phyloP scores from a whole-genome alignment of 176 grass and related monocot species.

The Secale cereale region DNA sequence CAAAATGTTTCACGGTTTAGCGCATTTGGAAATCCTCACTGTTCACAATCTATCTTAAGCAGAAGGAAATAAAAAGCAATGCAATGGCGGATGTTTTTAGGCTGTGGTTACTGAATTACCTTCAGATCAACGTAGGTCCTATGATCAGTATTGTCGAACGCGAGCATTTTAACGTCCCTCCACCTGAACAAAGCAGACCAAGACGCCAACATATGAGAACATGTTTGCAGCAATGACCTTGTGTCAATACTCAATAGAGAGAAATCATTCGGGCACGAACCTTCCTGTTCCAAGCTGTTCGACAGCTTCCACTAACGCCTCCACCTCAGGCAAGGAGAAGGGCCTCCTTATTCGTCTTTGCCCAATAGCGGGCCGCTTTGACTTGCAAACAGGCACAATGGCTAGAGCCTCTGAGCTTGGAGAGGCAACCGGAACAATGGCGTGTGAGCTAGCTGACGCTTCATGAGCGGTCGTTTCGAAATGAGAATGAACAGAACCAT shows the following conservation, averaged over 20 bases:
- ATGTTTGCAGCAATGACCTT: neutral
- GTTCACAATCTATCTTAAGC: no score
- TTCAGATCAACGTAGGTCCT: conserved; percentile 92
- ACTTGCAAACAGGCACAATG: neutral
- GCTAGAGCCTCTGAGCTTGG: conserved; percentile 1
- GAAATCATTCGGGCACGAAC: conserved; percentile 24
- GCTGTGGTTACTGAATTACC: conserved; percentile 43
- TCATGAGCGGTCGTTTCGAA: neutral
- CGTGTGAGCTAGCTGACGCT: neutral
- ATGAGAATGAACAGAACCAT: neutral
- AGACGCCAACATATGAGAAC: neutral
- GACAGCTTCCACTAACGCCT: conserved; percentile 63
- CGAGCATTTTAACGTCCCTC: conserved; percentile 71
- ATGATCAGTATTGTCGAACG: conserved; percentile 61
- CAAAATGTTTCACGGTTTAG: neutral
- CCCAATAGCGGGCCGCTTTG: neutral
- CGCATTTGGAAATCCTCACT: neutral
- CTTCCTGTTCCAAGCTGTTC: conserved; percentile 87
- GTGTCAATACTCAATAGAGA: neutral
- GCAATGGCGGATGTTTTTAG: neutral
- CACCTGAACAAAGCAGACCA: conserved; percentile 52
- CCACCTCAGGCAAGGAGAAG: conserved; percentile 49
- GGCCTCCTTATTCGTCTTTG: conserved; percentile 3
- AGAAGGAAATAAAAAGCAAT: neutral
- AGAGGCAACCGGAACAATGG: neutral